phyloP scores from a whole-genome alignment of 768 basidiomycete genomes.

The Collybia mongolica region DNA sequence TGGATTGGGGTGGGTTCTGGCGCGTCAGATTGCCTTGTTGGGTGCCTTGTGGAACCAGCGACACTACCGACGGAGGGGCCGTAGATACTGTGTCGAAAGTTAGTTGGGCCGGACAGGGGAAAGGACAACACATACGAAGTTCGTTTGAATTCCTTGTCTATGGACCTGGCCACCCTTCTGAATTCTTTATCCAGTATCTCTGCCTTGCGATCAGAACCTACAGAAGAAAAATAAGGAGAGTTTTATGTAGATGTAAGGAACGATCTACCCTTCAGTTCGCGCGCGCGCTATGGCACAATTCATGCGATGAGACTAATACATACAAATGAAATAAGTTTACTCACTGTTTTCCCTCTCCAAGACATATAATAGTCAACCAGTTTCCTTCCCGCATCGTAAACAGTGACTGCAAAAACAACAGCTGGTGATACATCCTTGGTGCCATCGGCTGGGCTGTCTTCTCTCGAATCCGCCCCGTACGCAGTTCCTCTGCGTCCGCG shows the following conservation, averaged over 20 bases:
- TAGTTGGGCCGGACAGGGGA: not conserved
- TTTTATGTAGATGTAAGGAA: conserved; percentile 2
- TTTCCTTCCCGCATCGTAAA: conserved; percentile 34
- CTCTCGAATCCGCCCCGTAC: conserved; percentile 15
- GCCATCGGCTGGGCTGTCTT: conserved; percentile 1
- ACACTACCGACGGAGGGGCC: conserved; percentile 4
- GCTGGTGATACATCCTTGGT: conserved; percentile 20
- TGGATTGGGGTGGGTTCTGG: conserved; percentile 4
- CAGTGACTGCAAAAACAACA: conserved; percentile 46
- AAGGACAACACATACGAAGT: conserved; percentile 27
- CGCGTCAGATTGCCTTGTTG: not conserved
- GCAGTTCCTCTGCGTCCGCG: conserved; percentile 7
- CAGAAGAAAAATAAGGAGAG: not conserved
- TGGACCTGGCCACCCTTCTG: conserved; percentile 32
- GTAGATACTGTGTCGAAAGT: conserved; percentile 9
- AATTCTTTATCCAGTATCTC: conserved; percentile 42
- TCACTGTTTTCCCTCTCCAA: conserved; percentile 42
- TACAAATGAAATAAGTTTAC: conserved; percentile 8
- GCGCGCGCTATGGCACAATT: conserved; percentile 7
- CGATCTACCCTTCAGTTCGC: conserved; percentile 5
- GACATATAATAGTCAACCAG: conserved; percentile 52
- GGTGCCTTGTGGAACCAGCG: conserved; percentile 4
- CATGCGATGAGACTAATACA: not conserved
- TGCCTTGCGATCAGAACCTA: conserved; percentile 23
- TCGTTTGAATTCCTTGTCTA: conserved; percentile 43